Conservation (phyloP, 208 protist species). For the Zelonia costaricensis region DNA sequence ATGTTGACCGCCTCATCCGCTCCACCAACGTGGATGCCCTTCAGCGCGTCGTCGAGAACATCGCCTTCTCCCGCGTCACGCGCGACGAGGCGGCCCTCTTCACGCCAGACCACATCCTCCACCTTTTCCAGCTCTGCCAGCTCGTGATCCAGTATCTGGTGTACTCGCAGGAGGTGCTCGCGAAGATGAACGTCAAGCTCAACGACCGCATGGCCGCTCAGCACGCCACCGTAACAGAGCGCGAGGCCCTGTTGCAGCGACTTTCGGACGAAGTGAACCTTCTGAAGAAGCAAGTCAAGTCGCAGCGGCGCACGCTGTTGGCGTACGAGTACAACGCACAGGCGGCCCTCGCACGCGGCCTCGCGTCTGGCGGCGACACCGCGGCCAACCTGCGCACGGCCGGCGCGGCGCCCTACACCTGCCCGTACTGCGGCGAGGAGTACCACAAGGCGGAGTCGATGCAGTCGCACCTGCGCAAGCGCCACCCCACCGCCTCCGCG, state of each 20-base stretch:
- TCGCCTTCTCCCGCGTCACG: conserved; percentile 85
- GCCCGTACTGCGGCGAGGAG: conserved; percentile 71
- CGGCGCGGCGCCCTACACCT: conserved; percentile 25
- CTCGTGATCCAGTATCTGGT: conserved; percentile 90
- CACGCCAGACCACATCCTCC: conserved; percentile 80
- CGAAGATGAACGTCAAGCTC: conserved; percentile 79
- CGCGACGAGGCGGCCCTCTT: conserved; percentile 89
- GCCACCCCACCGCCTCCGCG: conserved; percentile 35
- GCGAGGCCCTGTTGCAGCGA: conserved; percentile 36
- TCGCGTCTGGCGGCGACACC: conserved; percentile 1
- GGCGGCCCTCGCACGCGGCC: conserved; percentile 18
- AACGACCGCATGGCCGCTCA: conserved; percentile 56
- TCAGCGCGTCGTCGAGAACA: conserved; percentile 87
- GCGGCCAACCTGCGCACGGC: too few species aligned
- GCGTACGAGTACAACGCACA: conserved; percentile 82
- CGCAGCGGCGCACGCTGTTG: conserved; percentile 76
- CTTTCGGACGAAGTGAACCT: conserved; percentile 60
- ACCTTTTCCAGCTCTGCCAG: conserved; percentile 85
- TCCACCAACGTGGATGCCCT: conserved; percentile 87
- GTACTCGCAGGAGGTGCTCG: conserved; percentile 85
- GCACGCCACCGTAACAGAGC: conserved; percentile 33
- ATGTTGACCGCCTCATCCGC: conserved; percentile 75
- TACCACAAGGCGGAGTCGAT: conserved; percentile 89
- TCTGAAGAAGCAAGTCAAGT: conserved; percentile 85
- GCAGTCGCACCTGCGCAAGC: conserved; percentile 90